Evolutionary conservation across 2,329 filamentous ascomycete genomes (phyloP).

Genomic region (Zelopaecilomyces penicillatus): DNA sequence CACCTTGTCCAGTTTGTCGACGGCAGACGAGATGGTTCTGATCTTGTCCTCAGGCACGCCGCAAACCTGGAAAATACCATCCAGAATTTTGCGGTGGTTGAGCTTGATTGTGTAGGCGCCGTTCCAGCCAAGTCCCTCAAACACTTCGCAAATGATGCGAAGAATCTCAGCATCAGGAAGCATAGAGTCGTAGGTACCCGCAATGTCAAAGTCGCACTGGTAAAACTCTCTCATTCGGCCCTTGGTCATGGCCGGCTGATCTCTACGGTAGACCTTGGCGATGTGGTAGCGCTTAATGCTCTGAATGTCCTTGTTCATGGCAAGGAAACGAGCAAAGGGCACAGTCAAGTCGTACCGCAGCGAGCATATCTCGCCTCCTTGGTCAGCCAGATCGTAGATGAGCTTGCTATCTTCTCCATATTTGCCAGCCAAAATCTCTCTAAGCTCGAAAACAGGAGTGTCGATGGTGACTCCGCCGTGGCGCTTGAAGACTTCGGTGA

Average conservation of each 20-base stretch:
- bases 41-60: slow-evolving; percentile 84
- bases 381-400: slow-evolving; percentile 81
- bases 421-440: slow-evolving; percentile 79
- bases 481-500: slow-evolving; percentile 72
- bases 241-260: slow-evolving; percentile 63
- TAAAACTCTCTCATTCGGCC: slow-evolving; percentile 94
- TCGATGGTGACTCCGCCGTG: slow-evolving; percentile 74
- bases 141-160: slow-evolving; percentile 76
- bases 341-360: slow-evolving; percentile 83
- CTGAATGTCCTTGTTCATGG: slow-evolving; percentile 77
- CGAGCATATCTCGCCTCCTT: slow-evolving; percentile 68
- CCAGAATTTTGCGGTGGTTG: slow-evolving; percentile 90
- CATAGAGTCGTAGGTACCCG: slow-evolving; percentile 81
- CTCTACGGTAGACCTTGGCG: slow-evolving; percentile 63
- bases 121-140: slow-evolving; percentile 68
- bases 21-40: slow-evolving; percentile 79
- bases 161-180: slow-evolving; percentile 86
- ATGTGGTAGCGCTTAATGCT: slow-evolving; percentile 93
- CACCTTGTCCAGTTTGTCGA: slow-evolving; percentile 92
- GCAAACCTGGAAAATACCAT: slow-evolving; percentile 85
- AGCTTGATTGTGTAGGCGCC: slow-evolving; percentile 78
- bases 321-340: slow-evolving; percentile 84
- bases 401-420: slow-evolving; percentile 90
- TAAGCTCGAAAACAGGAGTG: slow-evolving; percentile 77
- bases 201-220: slow-evolving; percentile 96